Conservation (phyloP, 176 grass and related monocot species). For the Metroxylon sagu region DNA sequence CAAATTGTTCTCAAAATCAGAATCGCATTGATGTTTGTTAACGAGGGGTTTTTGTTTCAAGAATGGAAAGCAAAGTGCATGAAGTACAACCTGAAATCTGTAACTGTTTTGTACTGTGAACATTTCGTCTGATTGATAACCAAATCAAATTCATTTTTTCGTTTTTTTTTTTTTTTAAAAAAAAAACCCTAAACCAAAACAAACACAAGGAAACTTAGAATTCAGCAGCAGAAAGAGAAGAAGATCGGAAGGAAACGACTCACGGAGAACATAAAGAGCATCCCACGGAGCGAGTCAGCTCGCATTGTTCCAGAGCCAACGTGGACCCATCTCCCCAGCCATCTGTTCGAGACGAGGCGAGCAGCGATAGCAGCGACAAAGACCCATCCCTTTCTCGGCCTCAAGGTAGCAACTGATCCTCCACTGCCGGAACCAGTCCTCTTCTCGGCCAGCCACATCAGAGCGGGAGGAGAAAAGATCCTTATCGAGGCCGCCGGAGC, state of each 20-base stretch:
- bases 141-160: no score
- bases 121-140: no score
- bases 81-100: no score
- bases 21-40: no score
- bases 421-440: slow-evolving; percentile 21
- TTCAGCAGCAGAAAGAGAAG: neutral
- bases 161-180: no score
- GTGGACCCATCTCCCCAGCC: slow-evolving; percentile 1
- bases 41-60: no score
- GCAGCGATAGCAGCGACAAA: slow-evolving; percentile 9
- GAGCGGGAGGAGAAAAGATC: slow-evolving; percentile 13
- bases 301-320: slow-evolving; percentile 18
- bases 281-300: slow-evolving; percentile 38
- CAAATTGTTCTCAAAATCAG: no score
- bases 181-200: no score
- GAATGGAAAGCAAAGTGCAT: no score
- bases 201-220: no score
- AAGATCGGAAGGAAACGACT: slow-evolving; percentile 16
- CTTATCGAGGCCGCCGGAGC: slow-evolving; percentile 38
- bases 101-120: no score
- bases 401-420: slow-evolving; percentile 67
- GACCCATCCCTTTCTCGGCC: slow-evolving; percentile 37
- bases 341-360: slow-evolving; percentile 3
- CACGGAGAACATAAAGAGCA: slow-evolving; percentile 86
- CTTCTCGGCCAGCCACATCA: neutral